Conservation (phyloP, 2,329 filamentous ascomycete genomes). For the Talaromyces marneffei region DNA sequence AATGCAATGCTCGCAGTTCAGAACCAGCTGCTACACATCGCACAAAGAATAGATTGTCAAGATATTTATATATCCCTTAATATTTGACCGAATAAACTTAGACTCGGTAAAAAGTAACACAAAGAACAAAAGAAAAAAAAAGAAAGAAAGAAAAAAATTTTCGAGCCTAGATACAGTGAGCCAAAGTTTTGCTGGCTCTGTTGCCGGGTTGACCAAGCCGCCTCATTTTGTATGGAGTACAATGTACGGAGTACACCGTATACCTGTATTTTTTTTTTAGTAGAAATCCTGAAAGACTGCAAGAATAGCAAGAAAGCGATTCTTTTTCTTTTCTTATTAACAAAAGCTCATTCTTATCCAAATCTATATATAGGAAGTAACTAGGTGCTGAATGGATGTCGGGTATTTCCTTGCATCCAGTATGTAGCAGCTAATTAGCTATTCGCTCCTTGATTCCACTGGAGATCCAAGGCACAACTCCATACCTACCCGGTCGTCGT, state of each 20-base stretch:
- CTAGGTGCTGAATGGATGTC: not conserved
- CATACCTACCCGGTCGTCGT: not conserved
- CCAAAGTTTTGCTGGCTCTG: constrained; percentile 7
- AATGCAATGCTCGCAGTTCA: not conserved
- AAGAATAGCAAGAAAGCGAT: not conserved
- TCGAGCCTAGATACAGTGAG: not conserved
- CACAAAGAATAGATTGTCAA: not conserved
- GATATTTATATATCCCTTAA: not conserved
- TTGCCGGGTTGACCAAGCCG: constrained; percentile 12
- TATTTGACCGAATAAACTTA: not conserved
- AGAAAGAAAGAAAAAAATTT: constrained; percentile 5
- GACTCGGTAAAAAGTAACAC: not conserved
- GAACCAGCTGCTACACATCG: not conserved
- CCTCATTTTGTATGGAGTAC: constrained; percentile 2
- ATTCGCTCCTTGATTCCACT: constrained; percentile 1
- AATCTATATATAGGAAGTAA: constrained; percentile 1
- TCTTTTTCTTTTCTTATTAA: not conserved
- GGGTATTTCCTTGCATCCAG: constrained; percentile 5
- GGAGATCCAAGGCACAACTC: not conserved
- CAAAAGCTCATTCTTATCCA: not conserved
- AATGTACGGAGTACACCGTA: not conserved
- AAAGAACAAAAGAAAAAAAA: not conserved
- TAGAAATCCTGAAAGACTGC: not conserved
- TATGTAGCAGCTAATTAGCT: no score
- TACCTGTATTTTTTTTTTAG: not conserved